Evolutionary conservation across 306 rosid genomes (phyloP), one percentile per base, ranked within the genome.

Genomic region (Quercus berberidifolia): DNA sequence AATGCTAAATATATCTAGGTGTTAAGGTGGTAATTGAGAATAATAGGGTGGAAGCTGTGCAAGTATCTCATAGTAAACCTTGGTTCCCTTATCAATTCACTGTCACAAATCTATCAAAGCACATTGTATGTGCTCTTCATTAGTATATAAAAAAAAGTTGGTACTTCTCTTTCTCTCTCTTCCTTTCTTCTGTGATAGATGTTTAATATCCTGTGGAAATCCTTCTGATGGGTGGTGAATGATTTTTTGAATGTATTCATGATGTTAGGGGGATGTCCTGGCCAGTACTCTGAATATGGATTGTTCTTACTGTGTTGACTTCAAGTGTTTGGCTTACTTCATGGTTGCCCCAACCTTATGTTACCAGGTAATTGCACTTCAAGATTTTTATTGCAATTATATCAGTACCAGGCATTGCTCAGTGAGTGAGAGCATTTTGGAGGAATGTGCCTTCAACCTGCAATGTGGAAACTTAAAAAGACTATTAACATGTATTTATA

Each of bases 331-430:
- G 88, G 84, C 76, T 28, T 96, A 96, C 89, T 96, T 96, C 86
- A 93, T 96, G 93, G 93, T 91, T 85, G 98, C 99, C 73, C 99
- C 98, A 74, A 96, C 98, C 38, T 83, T 93, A 79, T 96, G 99
- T 81, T 96, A 93, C 85, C 99, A 96, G 99, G 99, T 96, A 83
- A 33, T 78, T 78, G 58, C 46, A 25, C 69, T 80, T 67, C 59
- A 41, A 58, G 74, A 23, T 77, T 51, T 57, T 51, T 25, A 17
- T 73, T 68, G 73, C 71, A 23, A 20, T 55, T 30, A 55, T 76
- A 73, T 64, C n/a, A 5, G 68, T 70, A 46, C 19, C 54, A 49
- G 54, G 54, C 17, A 12, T 13, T 13, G 54, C 54, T 49, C 17
- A 11, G 54, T 15, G 0, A 10, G 54, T 49, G 54, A 49, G 17